Evolutionary conservation across 345 rosid species (phyloP).

Genomic region (Eucalyptus paniculata): DNA sequence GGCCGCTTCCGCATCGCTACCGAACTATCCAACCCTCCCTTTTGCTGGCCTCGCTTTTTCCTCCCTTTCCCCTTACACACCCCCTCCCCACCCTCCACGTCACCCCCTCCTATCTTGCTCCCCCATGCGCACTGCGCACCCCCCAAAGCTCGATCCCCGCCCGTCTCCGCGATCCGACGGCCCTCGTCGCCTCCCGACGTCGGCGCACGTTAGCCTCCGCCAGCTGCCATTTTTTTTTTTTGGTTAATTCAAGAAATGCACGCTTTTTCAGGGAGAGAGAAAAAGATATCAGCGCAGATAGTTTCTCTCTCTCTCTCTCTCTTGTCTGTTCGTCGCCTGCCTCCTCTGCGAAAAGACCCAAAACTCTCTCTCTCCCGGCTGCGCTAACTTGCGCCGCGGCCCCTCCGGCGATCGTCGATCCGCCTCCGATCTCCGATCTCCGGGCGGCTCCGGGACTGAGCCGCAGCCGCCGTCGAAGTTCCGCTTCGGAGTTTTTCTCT

Average conservation of each 20-base stretch:
- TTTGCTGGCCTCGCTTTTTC: not conserved
- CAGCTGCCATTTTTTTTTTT: not conserved
- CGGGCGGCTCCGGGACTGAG: not conserved
- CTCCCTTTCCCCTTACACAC: not conserved
- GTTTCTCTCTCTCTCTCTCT: no score
- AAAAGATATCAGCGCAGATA: not conserved
- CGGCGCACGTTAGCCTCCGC: not conserved
- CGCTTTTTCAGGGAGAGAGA: not conserved
- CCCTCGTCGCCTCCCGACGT: not conserved
- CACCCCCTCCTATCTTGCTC: not conserved
- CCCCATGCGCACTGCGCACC: not conserved
- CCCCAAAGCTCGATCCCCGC: not conserved
- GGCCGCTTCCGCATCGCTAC: constrained; percentile 1
- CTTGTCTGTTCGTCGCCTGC: not conserved
- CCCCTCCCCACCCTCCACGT: not conserved
- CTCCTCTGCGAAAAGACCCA: not conserved
- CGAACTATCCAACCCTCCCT: not conserved
- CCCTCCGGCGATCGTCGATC: not conserved
- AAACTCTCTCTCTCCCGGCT: not conserved
- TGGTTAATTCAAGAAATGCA: not conserved
- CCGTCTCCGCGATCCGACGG: not conserved
- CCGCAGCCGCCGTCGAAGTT: no score
- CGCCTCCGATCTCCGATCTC: not conserved
- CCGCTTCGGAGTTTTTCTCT: not conserved
- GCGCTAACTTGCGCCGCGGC: not conserved